phyloP scores from a whole-genome alignment of 2,329 filamentous ascomycete species.

The Penicillium sp. region DNA sequence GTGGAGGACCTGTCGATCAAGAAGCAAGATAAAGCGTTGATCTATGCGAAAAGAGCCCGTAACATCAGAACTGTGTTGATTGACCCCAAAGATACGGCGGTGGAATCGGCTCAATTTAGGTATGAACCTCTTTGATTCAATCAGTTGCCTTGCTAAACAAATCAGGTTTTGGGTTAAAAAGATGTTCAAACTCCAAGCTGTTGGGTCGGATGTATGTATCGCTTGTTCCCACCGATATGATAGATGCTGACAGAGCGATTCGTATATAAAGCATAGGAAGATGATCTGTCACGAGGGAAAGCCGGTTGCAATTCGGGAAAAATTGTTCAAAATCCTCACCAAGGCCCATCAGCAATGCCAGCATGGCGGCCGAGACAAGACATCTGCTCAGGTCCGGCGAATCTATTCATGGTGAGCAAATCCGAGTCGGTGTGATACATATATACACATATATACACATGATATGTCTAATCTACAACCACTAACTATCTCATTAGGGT shows the following conservation, averaged over 20 bases:
- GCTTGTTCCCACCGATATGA: background rate
- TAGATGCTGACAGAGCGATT: background rate
- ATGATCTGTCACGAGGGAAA: slow-evolving; percentile 53
- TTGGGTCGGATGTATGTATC: slow-evolving; percentile 41
- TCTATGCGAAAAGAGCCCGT: slow-evolving; percentile 47
- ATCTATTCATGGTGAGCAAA: slow-evolving; percentile 50
- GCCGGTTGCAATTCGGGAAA: slow-evolving; percentile 53
- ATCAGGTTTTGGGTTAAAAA: slow-evolving; percentile 54
- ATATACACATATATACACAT: background rate
- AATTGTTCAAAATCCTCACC: slow-evolving; percentile 52
- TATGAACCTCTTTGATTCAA: slow-evolving; percentile 22
- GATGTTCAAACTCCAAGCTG: slow-evolving; percentile 50
- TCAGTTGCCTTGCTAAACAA: background rate
- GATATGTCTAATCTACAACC: background rate
- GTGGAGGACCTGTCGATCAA: slow-evolving; percentile 51
- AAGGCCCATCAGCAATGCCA: slow-evolving; percentile 51
- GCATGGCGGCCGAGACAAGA: slow-evolving; percentile 54
- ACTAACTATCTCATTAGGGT: slow-evolving; percentile 40
- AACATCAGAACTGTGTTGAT: slow-evolving; percentile 49
- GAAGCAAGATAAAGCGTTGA: slow-evolving; percentile 53
- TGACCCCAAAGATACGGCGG: slow-evolving; percentile 50
- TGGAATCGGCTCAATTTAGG: slow-evolving; percentile 53
- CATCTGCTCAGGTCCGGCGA: slow-evolving; percentile 50
- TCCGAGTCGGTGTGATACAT: background rate
- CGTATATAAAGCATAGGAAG: slow-evolving; percentile 31